A percentile compares a stretch with the other conserved stretches of the same genome.
Conservation (phyloP, 2,329 filamentous ascomycete species). For the Claviceps purpurea region DNA sequence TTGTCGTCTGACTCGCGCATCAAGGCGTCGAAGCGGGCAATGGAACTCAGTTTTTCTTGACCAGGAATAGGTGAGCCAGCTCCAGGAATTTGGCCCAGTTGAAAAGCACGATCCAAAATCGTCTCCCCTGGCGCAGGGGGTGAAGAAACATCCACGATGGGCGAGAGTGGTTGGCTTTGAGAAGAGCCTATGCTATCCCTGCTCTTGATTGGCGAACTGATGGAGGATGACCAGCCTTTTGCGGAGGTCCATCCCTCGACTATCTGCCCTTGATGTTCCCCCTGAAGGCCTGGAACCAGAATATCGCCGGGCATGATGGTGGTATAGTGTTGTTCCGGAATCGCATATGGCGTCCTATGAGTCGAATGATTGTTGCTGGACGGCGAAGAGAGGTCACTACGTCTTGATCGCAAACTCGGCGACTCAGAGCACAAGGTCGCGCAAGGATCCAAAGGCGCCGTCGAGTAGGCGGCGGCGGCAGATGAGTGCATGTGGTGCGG, state of each 20-base stretch:
- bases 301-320: constrained; percentile 39
- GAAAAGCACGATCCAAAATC: constrained; percentile 54
- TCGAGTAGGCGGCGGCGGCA: constrained; percentile 34
- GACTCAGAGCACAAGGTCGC: constrained; percentile 43
- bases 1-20: constrained; percentile 48
- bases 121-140: constrained; percentile 46
- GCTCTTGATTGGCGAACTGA: constrained; percentile 42
- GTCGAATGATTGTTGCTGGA: constrained; percentile 33
- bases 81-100: constrained; percentile 48
- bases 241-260: constrained; percentile 49
- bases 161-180: constrained; percentile 23
- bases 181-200: constrained; percentile 44
- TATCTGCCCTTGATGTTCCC: constrained; percentile 40
- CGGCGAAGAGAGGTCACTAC: constrained; percentile 49
- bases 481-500: constrained; percentile 36
- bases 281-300: constrained; percentile 41
- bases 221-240: constrained; percentile 43
- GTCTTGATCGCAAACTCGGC: constrained; percentile 46
- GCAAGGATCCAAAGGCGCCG: constrained; percentile 33
- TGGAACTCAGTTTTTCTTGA: constrained; percentile 49
- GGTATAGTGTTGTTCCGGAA: constrained; percentile 35
- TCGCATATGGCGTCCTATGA: constrained; percentile 24
- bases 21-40: constrained; percentile 51
- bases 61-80: constrained; percentile 40
- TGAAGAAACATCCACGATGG: constrained; percentile 31